These are phyloP conservation scores for Hygrocybe punicea DNA, from an alignment of 768 basidiomycete species.

Conservation along the genomic window DNA sequence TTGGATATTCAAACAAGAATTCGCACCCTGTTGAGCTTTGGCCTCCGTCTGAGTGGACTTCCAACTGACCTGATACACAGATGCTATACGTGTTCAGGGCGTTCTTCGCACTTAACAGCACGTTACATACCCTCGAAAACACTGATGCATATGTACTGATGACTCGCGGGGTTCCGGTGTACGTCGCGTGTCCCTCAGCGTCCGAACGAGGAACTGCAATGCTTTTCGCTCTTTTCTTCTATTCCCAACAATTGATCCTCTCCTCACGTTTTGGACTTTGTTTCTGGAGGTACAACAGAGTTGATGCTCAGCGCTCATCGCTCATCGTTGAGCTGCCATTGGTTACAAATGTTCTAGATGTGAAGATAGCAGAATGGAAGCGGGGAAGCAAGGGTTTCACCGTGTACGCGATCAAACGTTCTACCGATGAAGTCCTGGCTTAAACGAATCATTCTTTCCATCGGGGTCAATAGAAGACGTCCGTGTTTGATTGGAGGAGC, in stretches of 20 bases:
- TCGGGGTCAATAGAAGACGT: too few species aligned
- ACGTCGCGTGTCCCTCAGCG: slow-evolving; percentile 26
- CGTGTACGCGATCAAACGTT: slow-evolving; percentile 29
- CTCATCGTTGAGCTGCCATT: slow-evolving; percentile 55
- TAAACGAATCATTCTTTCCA: too few species aligned
- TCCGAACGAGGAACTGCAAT: slow-evolving; percentile 31
- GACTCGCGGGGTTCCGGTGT: not conserved
- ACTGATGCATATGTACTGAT: too few species aligned
- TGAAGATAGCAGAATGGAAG: slow-evolving; percentile 48
- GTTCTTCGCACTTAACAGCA: too few species aligned
- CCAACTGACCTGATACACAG: too few species aligned
- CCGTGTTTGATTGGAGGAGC: too few species aligned
- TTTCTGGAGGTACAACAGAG: slow-evolving; percentile 76
- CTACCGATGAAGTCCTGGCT: too few species aligned
- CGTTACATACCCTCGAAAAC: too few species aligned
- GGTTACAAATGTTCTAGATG: slow-evolving; percentile 47
- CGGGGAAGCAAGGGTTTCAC: slow-evolving; percentile 65
- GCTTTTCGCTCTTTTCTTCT: slow-evolving; percentile 70
- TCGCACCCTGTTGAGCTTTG: too few species aligned
- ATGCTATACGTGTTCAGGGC: too few species aligned
- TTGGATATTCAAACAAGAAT: slow-evolving; percentile 52
- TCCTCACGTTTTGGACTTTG: slow-evolving; percentile 68
- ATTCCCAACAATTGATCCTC: slow-evolving; percentile 49
- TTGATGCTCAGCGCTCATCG: slow-evolving; percentile 63
- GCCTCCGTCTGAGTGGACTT: too few species aligned